Base-by-base conservation (phyloP, 225 moss, liverwort and hornwort species). In the Physcomitrium patens region DNA sequence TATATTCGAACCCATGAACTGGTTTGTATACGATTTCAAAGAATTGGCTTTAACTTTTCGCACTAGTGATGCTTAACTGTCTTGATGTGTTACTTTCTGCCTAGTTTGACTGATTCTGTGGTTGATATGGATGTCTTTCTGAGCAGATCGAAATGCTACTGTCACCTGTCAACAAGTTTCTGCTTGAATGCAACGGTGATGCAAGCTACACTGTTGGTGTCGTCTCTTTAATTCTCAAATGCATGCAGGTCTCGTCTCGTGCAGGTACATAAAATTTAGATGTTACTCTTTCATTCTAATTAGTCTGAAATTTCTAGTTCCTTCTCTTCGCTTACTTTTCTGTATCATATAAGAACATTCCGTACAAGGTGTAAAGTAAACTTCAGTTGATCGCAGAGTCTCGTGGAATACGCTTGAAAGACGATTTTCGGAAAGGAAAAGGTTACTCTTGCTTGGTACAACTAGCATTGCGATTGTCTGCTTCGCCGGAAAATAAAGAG, bases 1-100 rank as follows among this genome's bases (percentile, higher is more conserved):
- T 94, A 94, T 67, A 89, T 94, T 48, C 90, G 77, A 63, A 88
- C 82, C 24, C 85, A 92, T 73, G 86, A 89, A 70, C 78, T 94
- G 92, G 94, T 94, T 45, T 43, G 79, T 71, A 7, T 28, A 15
- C 57, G 42, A 20, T n/a, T 41, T 46, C 12, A 46, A 41, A 44
- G 48, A 31, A 16, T 3, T 45, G 13, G 0, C 3, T 54, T 75
- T 51, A 24, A 43, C 48, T 46, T 27, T 46, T 26, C 18, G 18
- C 58, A 12, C 27, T 45, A 70, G 42, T 70, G 70, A 71, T 71
- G 43, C 42, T 16, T 27, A 7, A 9, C 1, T 19, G 17, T 58
- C 12, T 37, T 27, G 23, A 22, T 56, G 46, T 74, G 74, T 62
- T 79, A 12, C 56, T 4, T 12, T 65, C 52, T 20, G 4, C 28